Evolutionary conservation across 345 rosid species (phyloP).

Genomic region (Citrus sp.): DNA sequence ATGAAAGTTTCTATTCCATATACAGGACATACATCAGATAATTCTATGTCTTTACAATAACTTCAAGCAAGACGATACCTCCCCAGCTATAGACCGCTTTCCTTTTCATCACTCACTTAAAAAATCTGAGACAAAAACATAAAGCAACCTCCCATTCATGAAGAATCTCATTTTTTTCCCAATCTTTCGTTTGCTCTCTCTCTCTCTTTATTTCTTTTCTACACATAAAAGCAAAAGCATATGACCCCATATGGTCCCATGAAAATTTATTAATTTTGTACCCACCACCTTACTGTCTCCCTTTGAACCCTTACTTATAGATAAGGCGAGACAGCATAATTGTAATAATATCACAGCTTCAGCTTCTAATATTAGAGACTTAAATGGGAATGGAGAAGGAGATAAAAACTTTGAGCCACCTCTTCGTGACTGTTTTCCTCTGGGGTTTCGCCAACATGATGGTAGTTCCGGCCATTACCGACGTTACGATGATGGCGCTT

Average conservation of each 20-base stretch:
- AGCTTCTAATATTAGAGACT: neutral
- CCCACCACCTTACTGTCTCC: neutral
- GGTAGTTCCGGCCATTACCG: conserved; percentile 64
- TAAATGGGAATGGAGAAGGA: conserved; percentile 22
- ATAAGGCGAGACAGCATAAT: too few species aligned
- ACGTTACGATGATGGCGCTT: conserved; percentile 73
- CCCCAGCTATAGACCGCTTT: neutral
- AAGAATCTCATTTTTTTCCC: neutral
- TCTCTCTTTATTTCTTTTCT: neutral
- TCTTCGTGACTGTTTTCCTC: conserved; percentile 57
- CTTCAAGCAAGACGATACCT: neutral
- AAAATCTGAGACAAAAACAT: neutral
- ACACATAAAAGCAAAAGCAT: neutral
- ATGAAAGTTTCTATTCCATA: too few species aligned
- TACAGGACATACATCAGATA: too few species aligned
- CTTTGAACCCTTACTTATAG: neutral
- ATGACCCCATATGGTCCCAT: neutral
- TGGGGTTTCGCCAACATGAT: conserved; percentile 36
- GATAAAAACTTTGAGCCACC: conserved; percentile 38
- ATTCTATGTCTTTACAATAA: neutral
- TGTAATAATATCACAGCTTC: too few species aligned
- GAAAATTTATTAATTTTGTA: too few species aligned
- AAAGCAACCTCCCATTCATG: neutral
- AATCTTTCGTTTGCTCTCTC: neutral
- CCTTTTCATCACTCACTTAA: neutral